A percentile compares a stretch with the other conserved stretches of the same genome.
Evolutionary conservation across 306 rosid species (phyloP).

Genomic region (Lathyrus oleraceus): DNA sequence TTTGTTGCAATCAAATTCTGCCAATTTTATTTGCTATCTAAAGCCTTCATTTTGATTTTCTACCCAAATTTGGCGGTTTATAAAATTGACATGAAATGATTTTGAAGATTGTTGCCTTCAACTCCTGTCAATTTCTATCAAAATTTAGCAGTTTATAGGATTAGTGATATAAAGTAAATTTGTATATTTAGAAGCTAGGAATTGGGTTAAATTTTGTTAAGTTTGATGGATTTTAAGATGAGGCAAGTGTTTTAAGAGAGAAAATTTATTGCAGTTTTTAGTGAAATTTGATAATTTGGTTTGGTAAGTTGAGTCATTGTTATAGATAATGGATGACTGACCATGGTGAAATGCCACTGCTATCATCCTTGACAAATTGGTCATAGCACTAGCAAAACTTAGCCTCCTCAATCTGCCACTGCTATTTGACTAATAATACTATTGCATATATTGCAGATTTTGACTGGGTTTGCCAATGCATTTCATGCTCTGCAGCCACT

Average conservation of each 20-base stretch:
- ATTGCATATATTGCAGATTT: slow-evolving; percentile 60
- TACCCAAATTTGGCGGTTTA: neutral
- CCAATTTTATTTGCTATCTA: neutral
- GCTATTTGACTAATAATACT: slow-evolving; percentile 5
- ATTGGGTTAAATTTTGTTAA: neutral
- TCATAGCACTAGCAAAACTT: neutral
- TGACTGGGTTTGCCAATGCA: slow-evolving; percentile 79
- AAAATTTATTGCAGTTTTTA: neutral
- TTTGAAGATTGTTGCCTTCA: neutral
- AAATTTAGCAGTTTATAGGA: neutral
- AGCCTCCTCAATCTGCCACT: neutral
- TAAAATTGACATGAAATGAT: neutral
- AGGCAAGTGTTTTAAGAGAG: neutral
- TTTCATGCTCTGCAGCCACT: slow-evolving; percentile 95
- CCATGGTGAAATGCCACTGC: neutral
- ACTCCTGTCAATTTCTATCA: neutral
- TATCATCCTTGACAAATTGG: neutral
- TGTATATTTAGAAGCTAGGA: neutral
- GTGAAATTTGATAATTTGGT: neutral
- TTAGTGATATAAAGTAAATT: neutral
- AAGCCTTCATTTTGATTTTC: neutral
- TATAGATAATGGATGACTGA: neutral
- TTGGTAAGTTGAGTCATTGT: neutral
- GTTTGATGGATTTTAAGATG: neutral
- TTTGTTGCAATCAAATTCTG: too few relatives aligned